Evolutionary conservation across 768 basidiomycete species (phyloP).

Genomic region (Xerocomellus intermedius): DNA sequence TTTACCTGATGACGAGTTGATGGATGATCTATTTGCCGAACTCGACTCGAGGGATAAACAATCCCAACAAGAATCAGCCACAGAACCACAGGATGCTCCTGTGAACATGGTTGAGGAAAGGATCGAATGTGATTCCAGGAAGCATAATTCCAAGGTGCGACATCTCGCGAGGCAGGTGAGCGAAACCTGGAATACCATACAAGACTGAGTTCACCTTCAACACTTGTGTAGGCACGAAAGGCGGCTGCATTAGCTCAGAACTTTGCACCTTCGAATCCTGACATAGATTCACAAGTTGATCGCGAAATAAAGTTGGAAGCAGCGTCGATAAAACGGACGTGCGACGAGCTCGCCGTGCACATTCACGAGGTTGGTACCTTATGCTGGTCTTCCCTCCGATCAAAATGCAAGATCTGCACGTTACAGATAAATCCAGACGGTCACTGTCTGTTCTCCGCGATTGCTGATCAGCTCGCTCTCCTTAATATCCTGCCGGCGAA

Average conservation of each 20-base stretch:
- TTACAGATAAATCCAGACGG: constrained; percentile 91
- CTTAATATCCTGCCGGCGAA: constrained; percentile 60
- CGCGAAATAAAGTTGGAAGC: constrained; percentile 70
- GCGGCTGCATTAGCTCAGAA: constrained; percentile 60
- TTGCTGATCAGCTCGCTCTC: constrained; percentile 87
- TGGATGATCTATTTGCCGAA: constrained; percentile 75
- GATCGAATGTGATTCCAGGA: constrained; percentile 31
- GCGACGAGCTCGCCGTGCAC: constrained; percentile 62
- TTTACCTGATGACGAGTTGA: constrained; percentile 50
- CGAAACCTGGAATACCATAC: background rate
- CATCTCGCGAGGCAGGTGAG: constrained; percentile 72
- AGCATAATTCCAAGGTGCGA: constrained; percentile 59
- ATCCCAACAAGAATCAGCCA: constrained; percentile 49
- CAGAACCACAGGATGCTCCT: constrained; percentile 40
- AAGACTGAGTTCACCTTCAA: background rate
- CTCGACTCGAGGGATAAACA: constrained; percentile 62
- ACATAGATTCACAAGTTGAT: constrained; percentile 56
- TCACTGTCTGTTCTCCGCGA: constrained; percentile 91
- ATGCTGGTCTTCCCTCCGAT: background rate
- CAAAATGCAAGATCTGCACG: background rate
- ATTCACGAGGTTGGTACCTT: constrained; percentile 56
- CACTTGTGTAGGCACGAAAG: constrained; percentile 58
- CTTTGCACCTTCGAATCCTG: constrained; percentile 51
- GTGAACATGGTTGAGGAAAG: constrained; percentile 24
- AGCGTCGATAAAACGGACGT: constrained; percentile 57